phyloP scores from a whole-genome alignment of 2,329 filamentous ascomycete species.

The Hypoxylon sp. region DNA sequence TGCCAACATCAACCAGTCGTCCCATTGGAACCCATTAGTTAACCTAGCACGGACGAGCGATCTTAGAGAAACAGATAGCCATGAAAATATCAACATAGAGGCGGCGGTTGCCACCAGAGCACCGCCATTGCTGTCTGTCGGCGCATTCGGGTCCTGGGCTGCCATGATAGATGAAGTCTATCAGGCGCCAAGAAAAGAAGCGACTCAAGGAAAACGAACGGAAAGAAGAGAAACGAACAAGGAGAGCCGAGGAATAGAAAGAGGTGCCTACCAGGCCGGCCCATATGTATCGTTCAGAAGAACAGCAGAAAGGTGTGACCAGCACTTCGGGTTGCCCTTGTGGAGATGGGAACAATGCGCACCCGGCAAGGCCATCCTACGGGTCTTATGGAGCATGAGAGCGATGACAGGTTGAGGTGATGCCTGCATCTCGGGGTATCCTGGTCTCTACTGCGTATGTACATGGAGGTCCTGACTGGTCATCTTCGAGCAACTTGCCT shows the following conservation, averaged over 20 bases:
- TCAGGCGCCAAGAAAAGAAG: conserved; percentile 42
- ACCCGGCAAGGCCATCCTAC: conserved; percentile 22
- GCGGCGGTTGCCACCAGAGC: conserved; percentile 52
- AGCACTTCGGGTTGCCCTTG: conserved; percentile 28
- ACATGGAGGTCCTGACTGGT: conserved; percentile 2
- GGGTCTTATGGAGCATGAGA: conserved; percentile 28
- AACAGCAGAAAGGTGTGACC: conserved; percentile 14
- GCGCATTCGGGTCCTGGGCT: conserved; percentile 50
- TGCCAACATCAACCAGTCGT: conserved; percentile 67
- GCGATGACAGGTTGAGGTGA: conserved; percentile 28
- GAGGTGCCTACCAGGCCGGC: conserved; percentile 17
- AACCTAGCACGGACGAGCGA: conserved; percentile 50
- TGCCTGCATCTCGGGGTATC: conserved; percentile 37
- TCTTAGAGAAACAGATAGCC: conserved; percentile 48
- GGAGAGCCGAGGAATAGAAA: conserved; percentile 21
- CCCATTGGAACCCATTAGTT: conserved; percentile 57
- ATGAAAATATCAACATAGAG: conserved; percentile 54
- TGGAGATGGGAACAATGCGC: conserved; percentile 31
- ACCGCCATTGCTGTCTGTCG: conserved; percentile 51
- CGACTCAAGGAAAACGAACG: conserved; percentile 25
- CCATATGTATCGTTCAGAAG: conserved; percentile 28
- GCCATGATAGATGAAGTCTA: conserved; percentile 47
- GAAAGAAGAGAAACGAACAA: conserved; percentile 32
- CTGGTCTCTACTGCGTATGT: conserved; percentile 10
- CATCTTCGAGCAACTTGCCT: conserved; percentile 18